Evolutionary conservation across 257 asterid genomes (phyloP).

Genomic region (Petunia axillaris): DNA sequence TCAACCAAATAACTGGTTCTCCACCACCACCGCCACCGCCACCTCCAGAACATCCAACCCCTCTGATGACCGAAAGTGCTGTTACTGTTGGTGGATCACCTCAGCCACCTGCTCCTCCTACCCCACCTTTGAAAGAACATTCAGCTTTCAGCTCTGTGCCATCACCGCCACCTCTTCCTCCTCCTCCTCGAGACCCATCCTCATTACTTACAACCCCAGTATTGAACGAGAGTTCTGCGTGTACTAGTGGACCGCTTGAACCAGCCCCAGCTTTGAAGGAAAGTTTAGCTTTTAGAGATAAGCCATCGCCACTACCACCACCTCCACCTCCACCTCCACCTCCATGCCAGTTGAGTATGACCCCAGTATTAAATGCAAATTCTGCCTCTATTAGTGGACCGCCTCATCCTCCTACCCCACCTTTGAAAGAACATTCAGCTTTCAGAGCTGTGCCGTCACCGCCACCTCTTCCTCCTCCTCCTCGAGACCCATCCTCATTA

Average conservation of each 20-base stretch:
- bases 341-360: slow-evolving; percentile 31
- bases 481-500: background rate
- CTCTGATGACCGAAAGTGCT: slow-evolving; percentile 26
- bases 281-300: slow-evolving; percentile 30
- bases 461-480: slow-evolving; percentile 40
- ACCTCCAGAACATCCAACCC: slow-evolving; percentile 29
- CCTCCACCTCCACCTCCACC: slow-evolving; percentile 43
- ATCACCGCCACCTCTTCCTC: slow-evolving; percentile 37
- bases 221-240: slow-evolving; percentile 33
- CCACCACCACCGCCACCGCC: slow-evolving; percentile 31
- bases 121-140: slow-evolving; percentile 40
- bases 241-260: slow-evolving; percentile 28
- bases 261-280: slow-evolving; percentile 39
- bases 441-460: slow-evolving; percentile 30
- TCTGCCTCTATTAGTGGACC: slow-evolving; percentile 30
- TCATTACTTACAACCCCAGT: slow-evolving; percentile 14
- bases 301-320: slow-evolving; percentile 45
- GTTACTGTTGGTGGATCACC: slow-evolving; percentile 32
- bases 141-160: slow-evolving; percentile 28
- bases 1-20: slow-evolving; percentile 25
- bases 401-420: slow-evolving; percentile 35
- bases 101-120: slow-evolving; percentile 33
- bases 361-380: slow-evolving; percentile 24
- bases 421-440: slow-evolving; percentile 36
- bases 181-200: slow-evolving; percentile 26